Evolutionary conservation across 192 early-diverging fungal genomes (phyloP).

Genomic region (Gamsiella multidivaricata): DNA sequence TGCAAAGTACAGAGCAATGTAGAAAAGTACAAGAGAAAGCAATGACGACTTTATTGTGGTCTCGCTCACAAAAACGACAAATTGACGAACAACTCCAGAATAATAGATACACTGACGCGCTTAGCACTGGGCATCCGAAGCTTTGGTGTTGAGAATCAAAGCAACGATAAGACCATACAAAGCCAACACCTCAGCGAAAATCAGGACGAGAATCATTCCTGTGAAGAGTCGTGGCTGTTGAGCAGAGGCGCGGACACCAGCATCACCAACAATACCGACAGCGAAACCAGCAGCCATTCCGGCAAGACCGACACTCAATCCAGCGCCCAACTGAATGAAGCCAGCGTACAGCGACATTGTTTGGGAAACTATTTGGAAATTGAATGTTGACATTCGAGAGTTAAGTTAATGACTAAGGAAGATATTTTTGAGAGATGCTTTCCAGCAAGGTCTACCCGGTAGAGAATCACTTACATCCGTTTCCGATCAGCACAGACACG

Average conservation of each 20-base stretch:
- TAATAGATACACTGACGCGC: neutral
- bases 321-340: constrained; percentile 85
- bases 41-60: no score
- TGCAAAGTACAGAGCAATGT: no score
- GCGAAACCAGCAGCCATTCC: constrained; percentile 93
- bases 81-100: no score
- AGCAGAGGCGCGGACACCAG: constrained; percentile 84
- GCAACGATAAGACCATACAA: constrained; percentile 89
- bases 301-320: constrained; percentile 82
- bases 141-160: constrained; percentile 89
- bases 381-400: no score
- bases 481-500: constrained; percentile 91
- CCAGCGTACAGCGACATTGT: constrained; percentile 77
- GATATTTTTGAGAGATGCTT: no score
- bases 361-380: constrained; percentile 37
- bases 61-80: no score
- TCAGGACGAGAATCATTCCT: constrained; percentile 88
- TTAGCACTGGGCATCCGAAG: constrained; percentile 29
- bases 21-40: no score
- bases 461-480: constrained; percentile 70
- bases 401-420: no score
- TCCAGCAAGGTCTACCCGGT: no score
- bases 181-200: constrained; percentile 91
- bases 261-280: constrained; percentile 91
- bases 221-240: constrained; percentile 87